phyloP scores from a whole-genome alignment of 345 rosid genomes.

The Fremontodendron californicum region DNA sequence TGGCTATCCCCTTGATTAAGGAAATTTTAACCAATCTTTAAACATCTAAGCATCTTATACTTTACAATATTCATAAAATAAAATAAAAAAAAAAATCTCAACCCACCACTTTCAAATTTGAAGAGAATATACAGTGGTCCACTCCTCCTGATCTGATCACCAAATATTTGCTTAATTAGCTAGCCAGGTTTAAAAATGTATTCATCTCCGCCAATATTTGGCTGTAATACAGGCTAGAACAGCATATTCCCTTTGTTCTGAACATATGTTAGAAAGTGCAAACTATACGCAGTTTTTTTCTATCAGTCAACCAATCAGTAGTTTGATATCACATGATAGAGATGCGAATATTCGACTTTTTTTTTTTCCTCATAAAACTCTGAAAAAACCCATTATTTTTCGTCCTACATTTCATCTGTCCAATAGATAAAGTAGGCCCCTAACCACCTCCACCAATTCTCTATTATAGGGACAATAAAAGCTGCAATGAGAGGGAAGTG shows the following conservation, averaged over 20 bases:
- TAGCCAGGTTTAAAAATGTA: neutral
- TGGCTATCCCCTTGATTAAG: conserved; percentile 16
- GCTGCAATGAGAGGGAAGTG: conserved; percentile 11
- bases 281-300: neutral
- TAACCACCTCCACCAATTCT: neutral
- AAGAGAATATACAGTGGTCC: conserved; percentile 27
- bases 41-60: conserved; percentile 8
- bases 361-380: neutral
- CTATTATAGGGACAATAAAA: neutral
- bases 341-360: neutral
- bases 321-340: conserved; percentile 8
- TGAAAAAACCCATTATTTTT: neutral
- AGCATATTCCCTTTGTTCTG: neutral
- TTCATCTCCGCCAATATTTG: neutral
- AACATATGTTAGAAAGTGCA: neutral
- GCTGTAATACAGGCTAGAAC: neutral
- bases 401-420: neutral
- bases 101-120: conserved; percentile 12
- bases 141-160: neutral
- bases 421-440: neutral
- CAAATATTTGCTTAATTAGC: neutral
- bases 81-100: neutral
- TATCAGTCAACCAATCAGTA: neutral
- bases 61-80: conserved; percentile 7
- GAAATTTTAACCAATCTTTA: conserved; percentile 29